Evolutionary conservation across 176 grass and related monocot genomes (phyloP).

Genomic region (Puccinellia tenuiflora): DNA sequence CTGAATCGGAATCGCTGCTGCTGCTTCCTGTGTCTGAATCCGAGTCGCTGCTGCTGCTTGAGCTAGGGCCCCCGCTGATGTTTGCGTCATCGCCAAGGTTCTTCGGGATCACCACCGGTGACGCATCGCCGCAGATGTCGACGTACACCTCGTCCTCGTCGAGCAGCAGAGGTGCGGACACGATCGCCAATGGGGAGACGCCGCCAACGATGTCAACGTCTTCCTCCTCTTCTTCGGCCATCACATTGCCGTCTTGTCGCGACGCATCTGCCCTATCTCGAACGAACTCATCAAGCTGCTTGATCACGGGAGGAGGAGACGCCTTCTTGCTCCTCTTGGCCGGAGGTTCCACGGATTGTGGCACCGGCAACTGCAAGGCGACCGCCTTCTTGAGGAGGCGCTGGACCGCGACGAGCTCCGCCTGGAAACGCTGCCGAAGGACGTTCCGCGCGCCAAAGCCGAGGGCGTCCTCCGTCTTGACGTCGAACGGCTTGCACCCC

Average conservation of each 20-base stretch:
- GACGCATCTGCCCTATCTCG: not conserved
- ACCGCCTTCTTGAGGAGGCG: not conserved
- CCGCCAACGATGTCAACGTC: not conserved
- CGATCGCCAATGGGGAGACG: not conserved
- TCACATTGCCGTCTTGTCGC: not conserved
- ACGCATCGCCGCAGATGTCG: not conserved
- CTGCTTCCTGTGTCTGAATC: not conserved
- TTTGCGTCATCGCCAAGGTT: not conserved
- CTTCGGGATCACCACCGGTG: not conserved
- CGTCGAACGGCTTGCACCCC: too few species aligned
- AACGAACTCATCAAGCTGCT: not conserved
- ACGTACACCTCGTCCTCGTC: not conserved
- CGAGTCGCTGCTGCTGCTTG: conserved; percentile 5
- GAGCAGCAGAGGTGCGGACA: not conserved
- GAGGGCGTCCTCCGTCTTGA: too few species aligned
- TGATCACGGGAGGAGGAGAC: not conserved
- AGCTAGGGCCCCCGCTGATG: not conserved
- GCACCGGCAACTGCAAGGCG: not conserved
- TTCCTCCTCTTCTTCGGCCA: not conserved
- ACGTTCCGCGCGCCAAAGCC: not conserved
- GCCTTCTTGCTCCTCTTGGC: not conserved
- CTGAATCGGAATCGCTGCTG: not conserved
- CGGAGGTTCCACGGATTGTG: not conserved
- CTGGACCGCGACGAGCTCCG: not conserved
- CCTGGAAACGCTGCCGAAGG: not conserved